Percentiles rank a stretch among this genome's conserved stretches.
Conservation (phyloP, 2,329 filamentous ascomycete species). For the Ceratocystis destructans region DNA sequence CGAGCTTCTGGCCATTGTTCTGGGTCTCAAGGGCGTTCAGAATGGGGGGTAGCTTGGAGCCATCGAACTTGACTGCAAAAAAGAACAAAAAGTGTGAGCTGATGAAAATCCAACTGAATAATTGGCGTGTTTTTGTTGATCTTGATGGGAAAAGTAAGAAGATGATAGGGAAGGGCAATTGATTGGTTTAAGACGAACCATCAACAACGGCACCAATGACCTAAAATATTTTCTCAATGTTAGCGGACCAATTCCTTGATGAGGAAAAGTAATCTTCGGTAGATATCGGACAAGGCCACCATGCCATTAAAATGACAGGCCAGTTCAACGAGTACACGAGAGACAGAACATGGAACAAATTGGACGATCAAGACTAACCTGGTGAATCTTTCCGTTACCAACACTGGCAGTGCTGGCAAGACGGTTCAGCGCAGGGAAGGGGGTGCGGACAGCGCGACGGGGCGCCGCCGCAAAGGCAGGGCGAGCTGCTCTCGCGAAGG, state of each 20-base stretch:
- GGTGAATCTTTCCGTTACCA: slow-evolving; percentile 55
- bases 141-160: slow-evolving; percentile 7
- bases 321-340: background rate
- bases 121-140: background rate
- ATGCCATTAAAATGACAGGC: slow-evolving; percentile 3
- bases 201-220: slow-evolving; percentile 99
- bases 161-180: too few relatives aligned
- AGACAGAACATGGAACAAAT: slow-evolving; percentile 1
- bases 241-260: slow-evolving; percentile 22
- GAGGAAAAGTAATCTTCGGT: background rate
- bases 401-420: slow-evolving; percentile 45
- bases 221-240: slow-evolving; percentile 49
- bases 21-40: slow-evolving; percentile 88
- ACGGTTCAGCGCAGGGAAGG: slow-evolving; percentile 41
- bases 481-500: slow-evolving; percentile 48
- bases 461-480: slow-evolving; percentile 44
- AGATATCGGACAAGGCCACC: slow-evolving; percentile 7
- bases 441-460: slow-evolving; percentile 43
- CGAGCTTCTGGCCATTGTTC: slow-evolving; percentile 87
- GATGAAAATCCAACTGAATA: slow-evolving; percentile 14
- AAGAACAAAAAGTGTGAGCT: slow-evolving; percentile 19
- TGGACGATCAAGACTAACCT: slow-evolving; percentile 34
- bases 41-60: slow-evolving; percentile 85
- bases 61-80: slow-evolving; percentile 83
- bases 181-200: slow-evolving; percentile 46